Percentiles rank a stretch among this genome's conserved stretches.
Conservation (phyloP, 768 basidiomycete species). For the Lyophyllum atratum region DNA sequence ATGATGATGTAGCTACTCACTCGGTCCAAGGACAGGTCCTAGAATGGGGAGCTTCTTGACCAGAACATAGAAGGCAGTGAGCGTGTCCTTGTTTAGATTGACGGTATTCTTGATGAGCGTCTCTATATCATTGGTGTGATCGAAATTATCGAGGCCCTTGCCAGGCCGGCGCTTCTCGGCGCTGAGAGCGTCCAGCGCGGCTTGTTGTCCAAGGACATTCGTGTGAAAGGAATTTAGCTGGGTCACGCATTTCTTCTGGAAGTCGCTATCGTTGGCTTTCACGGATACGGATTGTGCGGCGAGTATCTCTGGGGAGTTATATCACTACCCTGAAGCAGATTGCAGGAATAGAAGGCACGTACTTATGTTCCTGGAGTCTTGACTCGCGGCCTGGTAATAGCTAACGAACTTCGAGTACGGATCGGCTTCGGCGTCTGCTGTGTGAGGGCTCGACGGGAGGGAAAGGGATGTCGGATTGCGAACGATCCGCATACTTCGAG, state of each 20-base stretch:
- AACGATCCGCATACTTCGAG: conserved; percentile 12
- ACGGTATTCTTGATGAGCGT: conserved; percentile 49
- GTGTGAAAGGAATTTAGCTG: conserved; percentile 36
- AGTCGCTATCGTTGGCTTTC: conserved; percentile 29
- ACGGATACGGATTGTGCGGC: conserved; percentile 31
- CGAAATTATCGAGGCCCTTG: conserved; percentile 55
- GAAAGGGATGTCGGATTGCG: conserved; percentile 6
- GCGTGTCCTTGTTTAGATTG: conserved; percentile 48
- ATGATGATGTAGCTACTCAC: conserved; percentile 37
- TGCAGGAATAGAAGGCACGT: conserved; percentile 8
- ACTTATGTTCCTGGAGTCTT: conserved; percentile 31
- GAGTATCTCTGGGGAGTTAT: conserved; percentile 27
- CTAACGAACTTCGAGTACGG: conserved; percentile 3
- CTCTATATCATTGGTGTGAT: conserved; percentile 44
- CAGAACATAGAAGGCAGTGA: conserved; percentile 33
- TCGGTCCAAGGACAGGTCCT: conserved; percentile 53
- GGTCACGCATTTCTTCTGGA: conserved; percentile 37
- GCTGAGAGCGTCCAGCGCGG: conserved; percentile 25
- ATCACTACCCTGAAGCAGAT: background rate
- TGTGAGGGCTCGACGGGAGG: background rate
- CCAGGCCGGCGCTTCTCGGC: conserved; percentile 35
- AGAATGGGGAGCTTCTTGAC: conserved; percentile 43
- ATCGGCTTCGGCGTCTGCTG: background rate
- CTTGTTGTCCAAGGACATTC: conserved; percentile 32
- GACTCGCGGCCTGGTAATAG: conserved; percentile 11